Evolutionary conservation across 306 rosid genomes (phyloP), one percentile per base, ranked within the genome.

Genomic region (Astragalus membranaceus): DNA sequence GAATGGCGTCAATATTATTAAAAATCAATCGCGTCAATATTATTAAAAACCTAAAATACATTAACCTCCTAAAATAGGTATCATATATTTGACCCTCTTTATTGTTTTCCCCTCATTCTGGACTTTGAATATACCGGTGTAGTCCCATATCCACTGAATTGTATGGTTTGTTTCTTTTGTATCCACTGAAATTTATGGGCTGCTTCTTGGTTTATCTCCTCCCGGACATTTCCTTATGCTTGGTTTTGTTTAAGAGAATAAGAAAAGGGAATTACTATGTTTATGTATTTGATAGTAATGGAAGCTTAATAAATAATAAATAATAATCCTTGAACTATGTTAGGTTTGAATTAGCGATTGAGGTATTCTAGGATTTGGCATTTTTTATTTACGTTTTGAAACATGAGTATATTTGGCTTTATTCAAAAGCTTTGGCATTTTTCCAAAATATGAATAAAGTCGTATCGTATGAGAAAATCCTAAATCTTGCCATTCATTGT

Each of bases 401-500:
- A 44, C 17, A 61, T n/a, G 52, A 53, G 43, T 41, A 46, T 46
- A 33, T 67, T 66, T 67, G 37, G 59, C 48, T 57, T 35, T 47
- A 67, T 57, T 33, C 11, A 67, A 55, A 66, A 17, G 44, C 20
- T 55, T 66, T 43, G 50, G 36, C 53, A n/a, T 75, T 75, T 65
- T 66, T 75, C 50, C 35, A 47, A 11, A 65, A 15, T 74, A 35
- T 30, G 51, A 75, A 55, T 65, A 6, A 26, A 44, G 60, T 48
- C 36, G 13, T 44, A 1, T 48, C 46, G 13, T 44, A 1, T 32
- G 52, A 3, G 14, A 46, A 56, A 15, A 3, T 33, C 2, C 41
- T 41, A 54, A 8, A 53, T 54, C 32, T 17, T 51, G 6, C 57
- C 33, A 39, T 39, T 39, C 10, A 39, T 42, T 42, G 47, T 42